Conservation (phyloP, 352 stramenopile species). For the Phytophthora tubulina region DNA sequence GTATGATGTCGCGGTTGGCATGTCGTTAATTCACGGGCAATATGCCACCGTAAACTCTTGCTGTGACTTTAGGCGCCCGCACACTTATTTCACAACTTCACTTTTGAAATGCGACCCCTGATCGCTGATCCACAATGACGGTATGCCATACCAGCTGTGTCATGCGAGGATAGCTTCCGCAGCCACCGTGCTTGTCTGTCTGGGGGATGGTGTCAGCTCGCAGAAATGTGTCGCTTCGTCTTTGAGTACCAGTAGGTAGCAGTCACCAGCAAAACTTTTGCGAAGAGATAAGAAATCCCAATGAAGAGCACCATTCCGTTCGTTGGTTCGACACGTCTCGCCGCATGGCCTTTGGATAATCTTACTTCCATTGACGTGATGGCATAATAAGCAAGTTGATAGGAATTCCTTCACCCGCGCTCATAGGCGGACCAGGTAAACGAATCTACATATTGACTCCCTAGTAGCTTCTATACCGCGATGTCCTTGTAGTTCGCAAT, state of each 20-base stretch:
- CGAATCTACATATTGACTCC: neutral
- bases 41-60: conserved; percentile 41
- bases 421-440: neutral
- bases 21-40: conserved; percentile 43
- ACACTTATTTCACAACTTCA: conserved; percentile 30
- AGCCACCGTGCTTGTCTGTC: conserved; percentile 17
- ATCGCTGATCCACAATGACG: conserved; percentile 36
- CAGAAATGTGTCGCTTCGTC: conserved; percentile 20
- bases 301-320: conserved; percentile 21
- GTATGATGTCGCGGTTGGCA: conserved; percentile 39
- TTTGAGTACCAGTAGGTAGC: conserved; percentile 24
- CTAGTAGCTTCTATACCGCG: neutral
- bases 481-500: conserved; percentile 18
- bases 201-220: conserved; percentile 15
- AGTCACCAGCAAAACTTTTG: conserved; percentile 16
- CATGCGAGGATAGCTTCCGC: conserved; percentile 36
- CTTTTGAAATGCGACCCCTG: conserved; percentile 45
- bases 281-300: conserved; percentile 20
- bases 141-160: conserved; percentile 34
- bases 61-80: conserved; percentile 7
- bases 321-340: conserved; percentile 19
- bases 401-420: conserved; percentile 12
- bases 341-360: conserved; percentile 18
- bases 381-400: conserved; percentile 6
- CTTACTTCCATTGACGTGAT: conserved; percentile 25